Conservation (phyloP, 768 basidiomycete genomes). For the Phylloporus sp. region DNA sequence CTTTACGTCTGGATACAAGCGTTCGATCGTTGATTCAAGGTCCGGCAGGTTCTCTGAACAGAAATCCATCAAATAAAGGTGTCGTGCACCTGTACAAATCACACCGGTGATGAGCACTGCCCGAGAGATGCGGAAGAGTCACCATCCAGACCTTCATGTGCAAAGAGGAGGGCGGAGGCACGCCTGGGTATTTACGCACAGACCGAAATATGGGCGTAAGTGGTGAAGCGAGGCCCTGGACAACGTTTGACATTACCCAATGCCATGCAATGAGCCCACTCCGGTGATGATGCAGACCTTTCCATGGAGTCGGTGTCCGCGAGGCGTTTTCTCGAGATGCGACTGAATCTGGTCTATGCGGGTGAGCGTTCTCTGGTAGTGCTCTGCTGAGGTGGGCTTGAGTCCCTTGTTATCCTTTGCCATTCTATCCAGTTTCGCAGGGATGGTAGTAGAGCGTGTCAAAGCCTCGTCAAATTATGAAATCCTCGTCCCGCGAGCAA, state of each 20-base stretch:
- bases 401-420: slow-evolving; percentile 10
- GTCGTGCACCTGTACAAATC: slow-evolving; percentile 54
- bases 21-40: slow-evolving; percentile 63
- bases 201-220: slow-evolving; percentile 12
- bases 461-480: too few relatives aligned
- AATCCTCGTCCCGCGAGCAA: background rate
- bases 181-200: slow-evolving; percentile 41
- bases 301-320: slow-evolving; percentile 53
- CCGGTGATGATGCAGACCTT: slow-evolving; percentile 90
- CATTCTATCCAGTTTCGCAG: slow-evolving; percentile 13
- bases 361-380: slow-evolving; percentile 54
- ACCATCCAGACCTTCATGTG: slow-evolving; percentile 61
- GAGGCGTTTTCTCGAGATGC: slow-evolving; percentile 53
- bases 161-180: slow-evolving; percentile 66
- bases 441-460: background rate
- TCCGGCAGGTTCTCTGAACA: slow-evolving; percentile 61
- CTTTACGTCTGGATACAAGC: slow-evolving; percentile 72
- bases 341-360: slow-evolving; percentile 65
- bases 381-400: slow-evolving; percentile 39
- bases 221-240: background rate
- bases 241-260: slow-evolving; percentile 53
- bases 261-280: slow-evolving; percentile 80
- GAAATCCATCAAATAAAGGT: slow-evolving; percentile 75
- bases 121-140: background rate
- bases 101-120: slow-evolving; percentile 3